A percentile compares a stretch with the other conserved stretches of the same genome.
These are phyloP conservation scores for barley (Hordeum vulgare) DNA, from an alignment of 176 grass and related monocot species.

Conservation along the genomic window DNA sequence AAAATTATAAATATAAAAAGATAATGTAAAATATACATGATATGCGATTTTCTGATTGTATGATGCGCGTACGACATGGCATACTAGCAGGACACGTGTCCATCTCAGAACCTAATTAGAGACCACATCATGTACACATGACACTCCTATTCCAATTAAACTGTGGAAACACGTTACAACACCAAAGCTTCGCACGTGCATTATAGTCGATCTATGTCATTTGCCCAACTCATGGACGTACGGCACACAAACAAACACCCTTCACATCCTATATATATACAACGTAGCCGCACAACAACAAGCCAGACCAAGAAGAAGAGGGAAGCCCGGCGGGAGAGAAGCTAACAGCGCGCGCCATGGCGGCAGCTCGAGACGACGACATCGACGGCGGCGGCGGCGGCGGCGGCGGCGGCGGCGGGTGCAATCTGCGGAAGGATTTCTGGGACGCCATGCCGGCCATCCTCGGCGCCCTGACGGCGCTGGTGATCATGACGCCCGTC, in stretches of 20 bases:
- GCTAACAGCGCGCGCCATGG: conserved; percentile 9
- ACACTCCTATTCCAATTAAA: too few relatives aligned
- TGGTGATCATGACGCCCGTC: background rate
- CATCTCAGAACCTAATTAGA: too few relatives aligned
- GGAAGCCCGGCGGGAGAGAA: background rate
- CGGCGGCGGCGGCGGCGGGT: background rate
- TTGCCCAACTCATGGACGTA: background rate
- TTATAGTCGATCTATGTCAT: background rate
- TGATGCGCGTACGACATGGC: too few relatives aligned
- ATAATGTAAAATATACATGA: too few relatives aligned
- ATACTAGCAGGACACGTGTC: too few relatives aligned
- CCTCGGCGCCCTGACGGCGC: conserved; percentile 5
- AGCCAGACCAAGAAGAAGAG: background rate
- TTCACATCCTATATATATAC: background rate
- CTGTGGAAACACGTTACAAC: background rate
- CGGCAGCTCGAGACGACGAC: background rate
- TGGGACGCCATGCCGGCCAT: background rate
- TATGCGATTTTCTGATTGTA: too few relatives aligned
- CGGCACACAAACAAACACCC: background rate
- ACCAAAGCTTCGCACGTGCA: background rate
- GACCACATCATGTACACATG: too few relatives aligned
- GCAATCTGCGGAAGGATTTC: background rate
- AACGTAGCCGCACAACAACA: background rate
- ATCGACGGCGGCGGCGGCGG: background rate
- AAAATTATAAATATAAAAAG: too few relatives aligned